phyloP scores from a whole-genome alignment of 176 grass and related monocot species.

The Juncus effusus region DNA sequence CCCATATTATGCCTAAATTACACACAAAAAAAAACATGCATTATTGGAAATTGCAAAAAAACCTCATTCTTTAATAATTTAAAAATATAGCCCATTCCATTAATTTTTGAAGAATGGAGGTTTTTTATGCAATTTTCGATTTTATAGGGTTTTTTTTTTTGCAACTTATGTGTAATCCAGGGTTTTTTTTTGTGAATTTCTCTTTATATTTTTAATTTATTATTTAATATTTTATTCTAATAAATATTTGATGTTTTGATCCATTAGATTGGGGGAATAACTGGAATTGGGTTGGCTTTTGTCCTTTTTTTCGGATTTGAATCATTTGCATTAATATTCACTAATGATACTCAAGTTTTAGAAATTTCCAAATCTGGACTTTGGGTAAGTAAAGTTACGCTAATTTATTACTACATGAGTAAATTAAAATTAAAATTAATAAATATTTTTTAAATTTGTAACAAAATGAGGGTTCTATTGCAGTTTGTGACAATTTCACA shows the following conservation, averaged over 20 bases:
- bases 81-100: too few species aligned
- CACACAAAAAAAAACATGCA: too few species aligned
- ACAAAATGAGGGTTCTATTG: conserved; percentile 20
- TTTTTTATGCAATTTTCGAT: too few species aligned
- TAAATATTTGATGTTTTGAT: conserved; percentile 8
- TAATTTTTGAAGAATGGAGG: too few species aligned
- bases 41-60: too few species aligned
- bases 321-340: conserved; percentile 60
- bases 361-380: conserved; percentile 60
- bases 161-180: neutral
- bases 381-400: conserved; percentile 49
- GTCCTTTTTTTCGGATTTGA: conserved; percentile 73
- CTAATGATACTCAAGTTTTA: conserved; percentile 62
- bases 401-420: conserved; percentile 5
- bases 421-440: neutral
- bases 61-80: too few species aligned
- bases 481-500: conserved; percentile 94
- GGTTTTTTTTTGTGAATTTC: neutral
- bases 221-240: neutral
- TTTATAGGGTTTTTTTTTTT: neutral
- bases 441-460: neutral
- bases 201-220: conserved; percentile 3
- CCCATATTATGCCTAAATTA: too few species aligned
- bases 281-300: conserved; percentile 52
- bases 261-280: conserved; percentile 58